Conservation (phyloP, 306 rosid genomes). For the Astragalus membranaceus region DNA sequence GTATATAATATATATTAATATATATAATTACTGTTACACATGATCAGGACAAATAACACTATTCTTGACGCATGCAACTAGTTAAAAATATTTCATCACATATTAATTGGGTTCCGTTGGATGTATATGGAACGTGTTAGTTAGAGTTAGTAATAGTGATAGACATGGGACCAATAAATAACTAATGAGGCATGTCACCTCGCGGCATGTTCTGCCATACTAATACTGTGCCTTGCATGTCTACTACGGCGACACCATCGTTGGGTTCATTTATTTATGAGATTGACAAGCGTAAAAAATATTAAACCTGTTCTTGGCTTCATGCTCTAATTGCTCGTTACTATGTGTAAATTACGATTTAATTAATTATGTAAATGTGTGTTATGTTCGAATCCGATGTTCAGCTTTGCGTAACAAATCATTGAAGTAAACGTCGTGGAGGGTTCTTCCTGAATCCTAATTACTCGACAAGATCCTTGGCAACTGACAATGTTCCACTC, state of each 20-base stretch:
- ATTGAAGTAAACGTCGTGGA: conserved; percentile 16
- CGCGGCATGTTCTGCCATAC: conserved; percentile 18
- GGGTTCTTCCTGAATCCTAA: conserved; percentile 8
- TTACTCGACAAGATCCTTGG: conserved; percentile 25
- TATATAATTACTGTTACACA: too few species aligned
- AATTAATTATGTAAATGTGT: background rate
- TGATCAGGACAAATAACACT: background rate
- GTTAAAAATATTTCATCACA: background rate
- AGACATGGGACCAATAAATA: background rate
- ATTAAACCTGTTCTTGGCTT: background rate
- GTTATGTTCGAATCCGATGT: conserved; percentile 27
- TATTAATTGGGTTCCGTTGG: background rate
- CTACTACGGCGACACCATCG: background rate
- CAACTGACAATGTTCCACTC: conserved; percentile 13
- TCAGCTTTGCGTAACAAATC: background rate
- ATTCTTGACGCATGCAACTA: background rate
- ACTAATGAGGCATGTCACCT: background rate
- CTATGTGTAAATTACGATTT: background rate
- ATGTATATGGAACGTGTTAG: background rate
- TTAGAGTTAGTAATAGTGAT: background rate
- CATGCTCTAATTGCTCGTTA: background rate
- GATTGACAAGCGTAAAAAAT: background rate
- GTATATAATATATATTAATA: too few species aligned
- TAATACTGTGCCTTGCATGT: too few species aligned
- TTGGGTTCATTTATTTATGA: background rate